These are phyloP conservation scores for Spathaspora passalidarum DNA, from an alignment of 805 yeast genomes.

Conservation along the genomic window DNA sequence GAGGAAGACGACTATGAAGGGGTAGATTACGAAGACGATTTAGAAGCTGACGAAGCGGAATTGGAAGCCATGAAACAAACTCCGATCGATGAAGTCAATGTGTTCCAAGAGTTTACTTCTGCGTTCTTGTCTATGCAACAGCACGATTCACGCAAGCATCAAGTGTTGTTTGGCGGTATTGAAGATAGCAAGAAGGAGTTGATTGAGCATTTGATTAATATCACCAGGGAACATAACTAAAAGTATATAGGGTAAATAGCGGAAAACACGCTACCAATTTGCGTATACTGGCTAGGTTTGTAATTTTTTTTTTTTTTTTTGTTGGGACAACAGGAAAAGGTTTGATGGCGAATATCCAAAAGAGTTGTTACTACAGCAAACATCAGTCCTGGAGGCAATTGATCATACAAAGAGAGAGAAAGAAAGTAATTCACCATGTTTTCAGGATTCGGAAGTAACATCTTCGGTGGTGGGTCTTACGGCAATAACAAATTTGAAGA, in stretches of 20 bases:
- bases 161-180: conserved; percentile 41
- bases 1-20: conserved; percentile 31
- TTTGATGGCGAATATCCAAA: conserved; percentile 1
- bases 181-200: conserved; percentile 33
- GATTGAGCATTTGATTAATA: conserved; percentile 25
- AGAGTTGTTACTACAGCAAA: neutral
- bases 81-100: conserved; percentile 73
- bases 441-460: conserved; percentile 39
- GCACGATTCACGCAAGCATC: conserved; percentile 47
- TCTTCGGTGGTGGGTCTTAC: conserved; percentile 29
- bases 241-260: neutral
- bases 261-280: neutral
- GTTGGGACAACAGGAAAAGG: neutral
- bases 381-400: too few species aligned
- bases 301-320: too few species aligned
- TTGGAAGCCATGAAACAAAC: conserved; percentile 81
- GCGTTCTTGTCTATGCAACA: conserved; percentile 49
- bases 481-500: conserved; percentile 60
- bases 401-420: too few species aligned
- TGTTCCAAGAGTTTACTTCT: conserved; percentile 62
- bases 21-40: conserved; percentile 23
- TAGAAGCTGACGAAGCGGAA: conserved; percentile 66
- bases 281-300: too few species aligned
- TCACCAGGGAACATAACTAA: conserved; percentile 13
- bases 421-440: conserved; percentile 25